These are phyloP conservation scores for Diutina rugosa DNA, from an alignment of 1,139 yeast genomes.

Conservation along the genomic window DNA sequence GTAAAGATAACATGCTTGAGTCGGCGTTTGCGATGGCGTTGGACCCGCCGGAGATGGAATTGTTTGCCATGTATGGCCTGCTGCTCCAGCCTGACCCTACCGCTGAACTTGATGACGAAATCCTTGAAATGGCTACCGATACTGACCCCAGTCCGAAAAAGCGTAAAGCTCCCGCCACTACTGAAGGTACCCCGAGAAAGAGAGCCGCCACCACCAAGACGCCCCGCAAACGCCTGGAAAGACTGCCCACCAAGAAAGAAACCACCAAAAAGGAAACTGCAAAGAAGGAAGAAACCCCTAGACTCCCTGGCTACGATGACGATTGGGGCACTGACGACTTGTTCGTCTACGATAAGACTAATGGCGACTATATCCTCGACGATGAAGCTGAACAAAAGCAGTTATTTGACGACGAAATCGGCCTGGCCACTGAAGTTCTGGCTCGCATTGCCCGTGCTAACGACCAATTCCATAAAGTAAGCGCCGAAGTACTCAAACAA, in stretches of 20 bases:
- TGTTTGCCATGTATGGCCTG: conserved; percentile 31
- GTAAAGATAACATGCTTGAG: conserved; percentile 24
- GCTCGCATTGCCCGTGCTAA: background rate
- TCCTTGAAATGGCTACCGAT: background rate
- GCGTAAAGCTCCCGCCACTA: no score
- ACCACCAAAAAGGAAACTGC: background rate
- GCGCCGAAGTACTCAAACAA: background rate
- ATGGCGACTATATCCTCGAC: background rate
- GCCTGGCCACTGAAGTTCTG: background rate
- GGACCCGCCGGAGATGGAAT: conserved; percentile 30
- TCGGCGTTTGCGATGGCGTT: conserved; percentile 27
- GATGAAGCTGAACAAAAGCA: background rate
- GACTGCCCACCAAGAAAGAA: background rate
- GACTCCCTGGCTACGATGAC: background rate
- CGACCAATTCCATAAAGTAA: background rate
- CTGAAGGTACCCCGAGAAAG: no score
- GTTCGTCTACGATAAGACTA: background rate
- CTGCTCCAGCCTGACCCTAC: conserved; percentile 14
- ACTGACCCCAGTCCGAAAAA: background rate
- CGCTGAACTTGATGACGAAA: conserved; percentile 7
- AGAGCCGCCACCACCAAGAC: background rate
- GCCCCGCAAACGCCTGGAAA: background rate
- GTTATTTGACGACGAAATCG: background rate
- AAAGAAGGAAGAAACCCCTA: background rate
- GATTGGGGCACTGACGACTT: background rate